Conservation (phyloP, 2,329 filamentous ascomycete genomes). For the Sphaerulina musiva region DNA sequence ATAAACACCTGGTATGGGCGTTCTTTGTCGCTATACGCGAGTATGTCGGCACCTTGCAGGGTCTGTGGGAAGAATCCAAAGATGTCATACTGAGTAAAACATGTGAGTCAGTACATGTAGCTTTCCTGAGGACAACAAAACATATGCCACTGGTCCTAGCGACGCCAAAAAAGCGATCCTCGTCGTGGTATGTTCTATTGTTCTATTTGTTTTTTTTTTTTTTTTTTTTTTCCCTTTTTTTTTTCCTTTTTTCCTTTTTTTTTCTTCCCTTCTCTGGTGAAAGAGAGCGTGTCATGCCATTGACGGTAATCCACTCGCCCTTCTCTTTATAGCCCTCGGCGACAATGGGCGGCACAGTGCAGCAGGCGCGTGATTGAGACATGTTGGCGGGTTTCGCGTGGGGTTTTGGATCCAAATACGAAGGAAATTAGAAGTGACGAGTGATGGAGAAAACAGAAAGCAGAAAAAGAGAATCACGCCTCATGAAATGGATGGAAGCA, state of each 20-base stretch:
- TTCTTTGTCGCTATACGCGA: slow-evolving; percentile 57
- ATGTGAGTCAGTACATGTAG: not conserved
- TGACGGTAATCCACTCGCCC: slow-evolving; percentile 53
- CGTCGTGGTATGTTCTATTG: too few relatives aligned
- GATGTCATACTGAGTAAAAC: slow-evolving; percentile 46
- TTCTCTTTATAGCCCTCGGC: slow-evolving; percentile 50
- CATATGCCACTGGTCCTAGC: too few relatives aligned
- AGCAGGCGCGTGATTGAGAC: slow-evolving; percentile 32
- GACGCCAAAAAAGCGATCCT: too few relatives aligned
- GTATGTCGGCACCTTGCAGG: slow-evolving; percentile 57
- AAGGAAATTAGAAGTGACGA: not conserved
- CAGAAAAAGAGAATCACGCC: too few relatives aligned
- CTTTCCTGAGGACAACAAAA: too few relatives aligned
- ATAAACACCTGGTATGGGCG: slow-evolving; percentile 78
- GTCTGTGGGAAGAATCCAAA: slow-evolving; percentile 60
- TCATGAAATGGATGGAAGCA: not conserved
- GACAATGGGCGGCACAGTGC: slow-evolving; percentile 46
- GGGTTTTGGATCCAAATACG: not conserved
- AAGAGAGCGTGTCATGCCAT: slow-evolving; percentile 40
- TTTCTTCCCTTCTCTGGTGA: too few relatives aligned
- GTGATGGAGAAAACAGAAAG: too few relatives aligned
- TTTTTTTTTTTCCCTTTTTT: too few relatives aligned
- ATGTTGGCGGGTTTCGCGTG: not conserved
- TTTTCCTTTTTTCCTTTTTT: too few relatives aligned
- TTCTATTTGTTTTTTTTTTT: too few relatives aligned